Base-by-base conservation (phyloP, 2,329 filamentous ascomycete genomes). In the Tolypocladium tropicale region DNA sequence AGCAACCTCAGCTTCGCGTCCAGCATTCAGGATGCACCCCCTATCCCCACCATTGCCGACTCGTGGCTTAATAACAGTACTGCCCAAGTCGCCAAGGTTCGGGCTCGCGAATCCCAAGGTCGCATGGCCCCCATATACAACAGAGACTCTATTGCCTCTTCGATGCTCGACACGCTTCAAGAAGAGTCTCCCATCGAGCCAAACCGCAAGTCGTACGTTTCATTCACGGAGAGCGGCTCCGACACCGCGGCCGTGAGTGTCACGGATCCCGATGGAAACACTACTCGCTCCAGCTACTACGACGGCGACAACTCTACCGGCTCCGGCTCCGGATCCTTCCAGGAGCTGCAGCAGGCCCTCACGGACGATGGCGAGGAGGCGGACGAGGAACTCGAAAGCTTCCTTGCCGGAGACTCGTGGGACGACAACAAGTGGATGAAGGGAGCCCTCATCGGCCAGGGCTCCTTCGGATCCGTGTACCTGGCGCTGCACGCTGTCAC, bases 381-480 rank as follows among this genome's bases (percentile, higher is more conserved):
- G 7, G 93, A 97, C 64, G 89, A 92, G 66, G 92, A 94, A 64
- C 79, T 97, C 25, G 84, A 88, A 63, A 92, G 92, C 67, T 96
- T 96, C 78, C 79, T 97, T 43, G 85, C 90, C 36, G 90, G 90
- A 61, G 90, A 96, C 68, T 95, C 90, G 10, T 97, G 94, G 85
- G 92, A 95, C 61, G 92, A 96, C 60, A 89, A 93, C 75, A 95
- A 96, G 72, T 99, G 95, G 89, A 97, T 99, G 91, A 96, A 97
- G 77, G 94, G 94, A 67, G 92, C 93, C 34, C 79, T 97, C 60
- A 99, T 99, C 62, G 94, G 94, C 34, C 91, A 96, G 72, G 94
- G 94, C 60, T 96, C 92, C 5, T 99, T 99, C 67, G 94, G 94
- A 65, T 92, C 87, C 64, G 94, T 99, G 54, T 99, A 95, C 73